These are phyloP conservation scores for Penicillium thymicola DNA, from an alignment of 2,329 filamentous ascomycete genomes.

Conservation along the genomic window DNA sequence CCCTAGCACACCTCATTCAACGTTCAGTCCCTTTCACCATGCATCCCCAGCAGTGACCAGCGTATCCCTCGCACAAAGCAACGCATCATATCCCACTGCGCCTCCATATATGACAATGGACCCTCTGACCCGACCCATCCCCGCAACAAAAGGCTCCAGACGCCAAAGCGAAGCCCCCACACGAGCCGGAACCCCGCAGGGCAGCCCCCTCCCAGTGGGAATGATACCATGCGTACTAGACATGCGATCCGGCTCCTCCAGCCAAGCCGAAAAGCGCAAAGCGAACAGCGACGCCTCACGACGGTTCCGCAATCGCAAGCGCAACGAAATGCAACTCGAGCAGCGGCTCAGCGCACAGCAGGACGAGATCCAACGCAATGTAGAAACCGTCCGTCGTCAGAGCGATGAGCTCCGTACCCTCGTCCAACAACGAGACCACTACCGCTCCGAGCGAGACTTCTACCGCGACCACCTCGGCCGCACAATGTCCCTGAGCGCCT, in stretches of 20 bases:
- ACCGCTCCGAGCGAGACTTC: conserved; percentile 41
- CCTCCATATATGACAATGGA: conserved; percentile 28
- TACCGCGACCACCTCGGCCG: conserved; percentile 36
- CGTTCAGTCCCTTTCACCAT: conserved; percentile 31
- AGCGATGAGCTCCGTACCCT: conserved; percentile 35
- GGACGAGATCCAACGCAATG: conserved; percentile 36
- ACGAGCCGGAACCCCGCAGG: conserved; percentile 11
- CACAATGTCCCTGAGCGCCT: conserved; percentile 24
- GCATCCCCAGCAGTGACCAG: conserved; percentile 29
- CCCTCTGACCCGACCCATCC: conserved; percentile 23
- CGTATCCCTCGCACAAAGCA: conserved; percentile 18
- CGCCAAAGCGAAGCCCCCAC: conserved; percentile 15
- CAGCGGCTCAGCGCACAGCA: conserved; percentile 37
- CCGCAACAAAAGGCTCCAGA: conserved; percentile 22
- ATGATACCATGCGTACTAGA: conserved; percentile 41
- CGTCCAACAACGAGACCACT: conserved; percentile 37
- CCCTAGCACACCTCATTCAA: conserved; percentile 34
- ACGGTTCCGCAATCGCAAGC: conserved; percentile 42
- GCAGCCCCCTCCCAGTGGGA: conserved; percentile 16
- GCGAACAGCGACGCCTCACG: conserved; percentile 44
- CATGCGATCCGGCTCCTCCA: conserved; percentile 41
- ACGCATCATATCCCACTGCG: conserved; percentile 19
- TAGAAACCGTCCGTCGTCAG: conserved; percentile 29
- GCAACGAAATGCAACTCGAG: conserved; percentile 40
- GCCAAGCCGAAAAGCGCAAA: conserved; percentile 42